Conservation (phyloP, 345 rosid species). For the Hirschfeldia incana region DNA sequence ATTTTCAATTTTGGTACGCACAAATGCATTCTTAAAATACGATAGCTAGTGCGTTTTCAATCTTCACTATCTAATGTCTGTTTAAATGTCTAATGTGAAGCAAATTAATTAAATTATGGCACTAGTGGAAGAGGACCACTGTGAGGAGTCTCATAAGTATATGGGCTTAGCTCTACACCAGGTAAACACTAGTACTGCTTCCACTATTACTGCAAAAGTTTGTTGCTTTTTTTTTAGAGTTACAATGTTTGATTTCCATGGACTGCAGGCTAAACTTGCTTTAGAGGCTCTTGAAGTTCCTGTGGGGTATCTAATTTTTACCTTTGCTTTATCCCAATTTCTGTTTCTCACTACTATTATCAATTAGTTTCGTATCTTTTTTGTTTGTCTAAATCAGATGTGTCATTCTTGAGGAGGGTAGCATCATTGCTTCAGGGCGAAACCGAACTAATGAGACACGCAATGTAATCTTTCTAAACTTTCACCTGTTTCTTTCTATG, state of each 20-base stretch:
- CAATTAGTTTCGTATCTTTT: background rate
- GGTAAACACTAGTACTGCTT: slow-evolving; percentile 34
- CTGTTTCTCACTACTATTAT: background rate
- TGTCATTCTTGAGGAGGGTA: slow-evolving; percentile 53
- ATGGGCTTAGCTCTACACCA: slow-evolving; percentile 63
- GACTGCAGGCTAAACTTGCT: slow-evolving; percentile 73
- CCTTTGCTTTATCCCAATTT: background rate
- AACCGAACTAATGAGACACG: slow-evolving; percentile 67
- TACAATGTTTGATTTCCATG: background rate
- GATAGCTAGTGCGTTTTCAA: too few species aligned
- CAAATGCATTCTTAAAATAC: too few species aligned
- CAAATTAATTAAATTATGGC: background rate
- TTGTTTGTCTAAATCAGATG: slow-evolving; percentile 46
- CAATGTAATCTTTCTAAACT: slow-evolving; percentile 41
- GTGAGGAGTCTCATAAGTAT: slow-evolving; percentile 31
- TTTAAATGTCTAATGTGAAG: too few species aligned
- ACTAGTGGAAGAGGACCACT: background rate
- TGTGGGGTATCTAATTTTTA: slow-evolving; percentile 51
- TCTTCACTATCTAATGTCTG: too few species aligned
- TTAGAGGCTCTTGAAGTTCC: slow-evolving; percentile 78
- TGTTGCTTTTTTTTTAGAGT: background rate
- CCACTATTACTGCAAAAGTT: background rate
- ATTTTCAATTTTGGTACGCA: too few species aligned
- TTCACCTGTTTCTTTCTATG: background rate
- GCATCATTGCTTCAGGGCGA: slow-evolving; percentile 59